Percentiles rank a stretch among this genome's conserved stretches.
These are phyloP conservation scores for Panaeolus papilionaceus DNA, from an alignment of 768 basidiomycete genomes.

Conservation along the genomic window DNA sequence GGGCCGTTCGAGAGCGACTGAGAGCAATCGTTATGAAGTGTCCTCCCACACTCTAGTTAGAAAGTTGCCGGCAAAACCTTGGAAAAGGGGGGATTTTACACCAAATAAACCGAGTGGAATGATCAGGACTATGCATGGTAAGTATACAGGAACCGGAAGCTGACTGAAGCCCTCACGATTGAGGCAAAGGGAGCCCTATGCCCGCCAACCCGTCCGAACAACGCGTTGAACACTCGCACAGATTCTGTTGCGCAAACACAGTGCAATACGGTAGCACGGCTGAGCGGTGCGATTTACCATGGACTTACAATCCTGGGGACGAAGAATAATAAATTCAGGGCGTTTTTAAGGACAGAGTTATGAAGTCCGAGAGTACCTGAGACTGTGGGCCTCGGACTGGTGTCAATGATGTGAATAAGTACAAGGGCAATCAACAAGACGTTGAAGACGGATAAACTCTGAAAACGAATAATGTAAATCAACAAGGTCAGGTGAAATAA, in stretches of 20 bases:
- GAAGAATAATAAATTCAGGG: neutral
- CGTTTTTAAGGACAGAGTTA: neutral
- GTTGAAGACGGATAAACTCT: neutral
- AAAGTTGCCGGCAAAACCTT: neutral
- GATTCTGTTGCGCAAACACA: neutral
- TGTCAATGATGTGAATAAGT: neutral
- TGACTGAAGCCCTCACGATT: neutral
- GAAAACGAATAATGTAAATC: neutral
- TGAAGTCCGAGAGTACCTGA: neutral
- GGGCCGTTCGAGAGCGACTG: too few species aligned
- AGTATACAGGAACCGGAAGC: neutral
- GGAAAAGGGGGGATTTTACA: neutral
- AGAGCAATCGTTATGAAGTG: too few species aligned
- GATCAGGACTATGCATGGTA: neutral
- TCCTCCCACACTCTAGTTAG: neutral
- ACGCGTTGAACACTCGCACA: neutral
- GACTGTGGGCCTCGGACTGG: slow-evolving; percentile 1
- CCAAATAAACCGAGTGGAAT: neutral
- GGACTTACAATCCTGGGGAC: neutral
- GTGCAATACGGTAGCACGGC: neutral
- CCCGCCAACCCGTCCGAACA: neutral
- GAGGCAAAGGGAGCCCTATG: neutral
- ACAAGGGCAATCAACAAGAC: neutral
- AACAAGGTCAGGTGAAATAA: neutral
- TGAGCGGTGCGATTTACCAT: neutral